These are phyloP conservation scores for Medicago truncatula DNA, from an alignment of 306 rosid genomes.

Conservation along the genomic window DNA sequence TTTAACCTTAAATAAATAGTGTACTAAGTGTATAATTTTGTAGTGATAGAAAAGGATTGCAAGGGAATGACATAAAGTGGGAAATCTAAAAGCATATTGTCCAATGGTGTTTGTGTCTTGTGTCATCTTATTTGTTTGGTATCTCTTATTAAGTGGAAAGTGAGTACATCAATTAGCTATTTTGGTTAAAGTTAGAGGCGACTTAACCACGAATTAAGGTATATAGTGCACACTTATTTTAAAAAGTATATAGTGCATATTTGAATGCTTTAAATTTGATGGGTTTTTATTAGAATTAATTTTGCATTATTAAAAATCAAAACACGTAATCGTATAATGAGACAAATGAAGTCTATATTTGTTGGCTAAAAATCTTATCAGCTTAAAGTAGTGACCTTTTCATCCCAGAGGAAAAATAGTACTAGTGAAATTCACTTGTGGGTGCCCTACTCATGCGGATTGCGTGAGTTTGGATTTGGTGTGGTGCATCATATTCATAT, in stretches of 20 bases:
- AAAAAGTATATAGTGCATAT: background rate
- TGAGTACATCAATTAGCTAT: conserved; percentile 43
- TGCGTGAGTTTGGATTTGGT: conserved; percentile 9
- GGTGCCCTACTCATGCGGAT: background rate
- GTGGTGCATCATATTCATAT: conserved; percentile 5
- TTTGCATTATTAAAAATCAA: too few relatives aligned
- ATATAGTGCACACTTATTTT: background rate
- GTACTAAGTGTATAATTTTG: background rate
- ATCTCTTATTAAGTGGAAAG: conserved; percentile 38
- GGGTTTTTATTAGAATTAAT: too few relatives aligned
- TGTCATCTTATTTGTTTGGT: conserved; percentile 13
- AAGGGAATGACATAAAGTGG: conserved; percentile 34
- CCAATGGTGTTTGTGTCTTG: conserved; percentile 15
- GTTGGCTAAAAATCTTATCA: too few relatives aligned
- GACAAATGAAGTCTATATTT: too few relatives aligned
- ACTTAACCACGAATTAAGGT: conserved; percentile 30
- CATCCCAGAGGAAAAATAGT: background rate
- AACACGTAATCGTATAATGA: too few relatives aligned
- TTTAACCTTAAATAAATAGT: too few relatives aligned
- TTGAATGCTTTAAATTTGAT: too few relatives aligned
- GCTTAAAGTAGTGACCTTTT: too few relatives aligned
- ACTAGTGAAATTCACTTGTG: background rate
- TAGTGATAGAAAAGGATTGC: conserved; percentile 19
- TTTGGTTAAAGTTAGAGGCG: conserved; percentile 30
- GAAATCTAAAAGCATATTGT: conserved; percentile 28